Base-by-base conservation (phyloP, 1,139 yeast species). In the Scheffersomyces illinoinensis region DNA sequence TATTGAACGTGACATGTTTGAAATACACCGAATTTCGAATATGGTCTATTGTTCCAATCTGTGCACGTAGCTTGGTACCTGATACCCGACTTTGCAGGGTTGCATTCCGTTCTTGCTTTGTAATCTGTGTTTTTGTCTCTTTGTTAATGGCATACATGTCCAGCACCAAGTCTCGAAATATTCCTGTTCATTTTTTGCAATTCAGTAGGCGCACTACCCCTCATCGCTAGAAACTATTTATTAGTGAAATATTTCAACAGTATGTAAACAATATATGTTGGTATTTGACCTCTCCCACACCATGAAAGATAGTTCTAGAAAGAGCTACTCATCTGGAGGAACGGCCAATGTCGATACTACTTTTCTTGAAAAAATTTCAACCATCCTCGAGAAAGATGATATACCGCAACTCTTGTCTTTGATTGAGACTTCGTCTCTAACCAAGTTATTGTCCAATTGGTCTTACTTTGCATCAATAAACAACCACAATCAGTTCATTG, bases 391-490 rank as follows among this genome's bases (percentile, higher is more conserved):
- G 51, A 48, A 20, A 19, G 21, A 48, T 48, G 51, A 48, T 26
- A 48, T 48, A 8, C 51, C 51, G 17, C 51, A 48, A 24, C 51
- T 48, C n/a, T 20, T 48, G 24, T 48, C 51, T 19, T 69, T 70
- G 58, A 61, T 72, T 47, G 63, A 62, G 47, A 57, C 64, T 6
- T 64, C 64, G n/a, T 63, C 69, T 10, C 60, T 76, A 39, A 54
- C 60, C 24, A 71, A 71, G 54, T 60, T 73, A 8, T 61, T 78
- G 19, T 62, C 67, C 20, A 69, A 68, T 33, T 89, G 93, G 91
- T 81, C 90, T 1, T 86, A 85, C 64, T 85, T 78, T 66, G 84
- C 91, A 5, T 85, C 88, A 54, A 78, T 83, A n/a, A 87, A 87
- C 66, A 87, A 88, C 62, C 89, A 86, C 66, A 66, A 76, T 2